Evolutionary conservation across 2,329 filamentous ascomycete species (phyloP).

Genomic region (Scedosporium aurantiacum): DNA sequence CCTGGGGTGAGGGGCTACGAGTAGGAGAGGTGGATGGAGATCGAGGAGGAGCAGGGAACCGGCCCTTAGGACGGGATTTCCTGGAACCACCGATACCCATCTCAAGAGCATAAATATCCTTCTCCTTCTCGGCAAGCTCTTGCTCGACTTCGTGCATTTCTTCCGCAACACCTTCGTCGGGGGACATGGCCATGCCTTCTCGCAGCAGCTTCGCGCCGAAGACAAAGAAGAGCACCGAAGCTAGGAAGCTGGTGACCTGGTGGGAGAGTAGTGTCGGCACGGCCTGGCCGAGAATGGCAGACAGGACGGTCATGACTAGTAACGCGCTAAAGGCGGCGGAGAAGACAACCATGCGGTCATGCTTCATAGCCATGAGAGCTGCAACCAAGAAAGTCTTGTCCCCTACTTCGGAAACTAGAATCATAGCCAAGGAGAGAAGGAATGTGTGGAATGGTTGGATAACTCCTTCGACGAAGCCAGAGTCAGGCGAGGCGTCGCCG

Average conservation of each 20-base stretch:
- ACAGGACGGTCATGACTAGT: slow-evolving; percentile 88
- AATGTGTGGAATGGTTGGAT: slow-evolving; percentile 82
- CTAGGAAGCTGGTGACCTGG: slow-evolving; percentile 78
- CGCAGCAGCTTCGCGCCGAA: slow-evolving; percentile 77
- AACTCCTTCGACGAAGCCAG: slow-evolving; percentile 41
- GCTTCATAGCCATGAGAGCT: slow-evolving; percentile 98
- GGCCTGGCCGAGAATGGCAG: slow-evolving; percentile 82
- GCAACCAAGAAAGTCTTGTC: slow-evolving; percentile 98
- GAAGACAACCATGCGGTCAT: slow-evolving; percentile 86
- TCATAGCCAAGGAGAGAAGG: slow-evolving; percentile 89
- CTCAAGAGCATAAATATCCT: slow-evolving; percentile 69
- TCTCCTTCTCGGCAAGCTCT: slow-evolving; percentile 89
- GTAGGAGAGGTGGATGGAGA: slow-evolving; percentile 69
- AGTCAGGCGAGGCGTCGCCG: background rate
- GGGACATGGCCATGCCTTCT: slow-evolving; percentile 81
- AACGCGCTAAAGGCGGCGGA: slow-evolving; percentile 87
- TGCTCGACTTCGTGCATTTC: slow-evolving; percentile 97
- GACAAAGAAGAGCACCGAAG: slow-evolving; percentile 73
- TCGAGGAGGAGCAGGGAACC: slow-evolving; percentile 68
- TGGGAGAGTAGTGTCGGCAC: slow-evolving; percentile 86
- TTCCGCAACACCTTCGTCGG: slow-evolving; percentile 82
- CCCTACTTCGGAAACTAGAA: slow-evolving; percentile 89
- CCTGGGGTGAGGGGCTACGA: slow-evolving; percentile 41
- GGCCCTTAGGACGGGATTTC: slow-evolving; percentile 58
- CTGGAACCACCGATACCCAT: slow-evolving; percentile 60